Percentiles rank a stretch among this genome's conserved stretches.
Conservation (phyloP, 306 rosid species). For the Vicia sativa region DNA sequence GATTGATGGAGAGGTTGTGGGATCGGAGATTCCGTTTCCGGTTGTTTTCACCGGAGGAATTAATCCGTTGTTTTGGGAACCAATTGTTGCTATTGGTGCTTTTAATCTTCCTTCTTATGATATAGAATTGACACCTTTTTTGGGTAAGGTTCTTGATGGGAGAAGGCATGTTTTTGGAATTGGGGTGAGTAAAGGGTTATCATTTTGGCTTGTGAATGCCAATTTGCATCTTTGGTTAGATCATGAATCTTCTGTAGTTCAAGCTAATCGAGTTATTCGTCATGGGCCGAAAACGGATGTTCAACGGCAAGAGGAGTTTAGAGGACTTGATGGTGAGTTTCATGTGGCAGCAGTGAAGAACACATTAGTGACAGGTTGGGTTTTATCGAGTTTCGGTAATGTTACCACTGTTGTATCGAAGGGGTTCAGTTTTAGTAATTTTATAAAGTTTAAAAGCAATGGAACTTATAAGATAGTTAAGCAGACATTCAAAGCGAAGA, state of each 20-base stretch:
- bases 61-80: constrained; percentile 82
- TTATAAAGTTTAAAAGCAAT: constrained; percentile 40
- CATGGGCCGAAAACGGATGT: constrained; percentile 45
- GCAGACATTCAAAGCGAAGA: constrained; percentile 52
- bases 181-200: constrained; percentile 64
- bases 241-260: constrained; percentile 42
- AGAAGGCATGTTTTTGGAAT: constrained; percentile 59
- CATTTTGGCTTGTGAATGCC: constrained; percentile 82
- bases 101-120: constrained; percentile 72
- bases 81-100: constrained; percentile 81
- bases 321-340: constrained; percentile 67
- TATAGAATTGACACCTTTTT: constrained; percentile 70
- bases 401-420: constrained; percentile 51
- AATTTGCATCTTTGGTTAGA: constrained; percentile 88
- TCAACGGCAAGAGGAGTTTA: constrained; percentile 47
- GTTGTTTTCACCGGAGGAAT: constrained; percentile 82
- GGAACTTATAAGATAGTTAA: constrained; percentile 61
- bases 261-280: constrained; percentile 20
- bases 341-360: constrained; percentile 55
- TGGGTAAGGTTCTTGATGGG: constrained; percentile 65
- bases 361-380: constrained; percentile 60
- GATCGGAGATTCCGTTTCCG: constrained; percentile 81
- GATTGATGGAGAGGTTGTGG: constrained; percentile 64
- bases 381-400: constrained; percentile 66
- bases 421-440: constrained; percentile 45